Evolutionary conservation across 257 asterid species (phyloP).

Genomic region (Eucommia ulmoides): DNA sequence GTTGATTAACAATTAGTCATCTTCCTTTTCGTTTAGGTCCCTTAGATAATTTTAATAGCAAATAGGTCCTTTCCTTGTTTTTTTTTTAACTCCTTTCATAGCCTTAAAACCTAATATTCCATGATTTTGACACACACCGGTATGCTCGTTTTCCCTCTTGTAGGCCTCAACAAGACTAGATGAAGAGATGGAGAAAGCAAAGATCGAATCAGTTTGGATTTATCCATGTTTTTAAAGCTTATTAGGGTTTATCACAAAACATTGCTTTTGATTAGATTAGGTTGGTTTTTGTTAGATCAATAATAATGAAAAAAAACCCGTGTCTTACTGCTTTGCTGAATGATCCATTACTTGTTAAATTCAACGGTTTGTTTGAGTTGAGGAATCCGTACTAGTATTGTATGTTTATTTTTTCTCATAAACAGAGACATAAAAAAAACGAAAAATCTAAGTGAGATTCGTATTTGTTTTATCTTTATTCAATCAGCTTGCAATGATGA

Average conservation of each 20-base stretch:
- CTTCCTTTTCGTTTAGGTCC: neutral
- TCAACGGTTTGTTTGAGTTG: too few species aligned
- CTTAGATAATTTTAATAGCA: neutral
- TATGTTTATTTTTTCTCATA: too few species aligned
- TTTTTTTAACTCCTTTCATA: neutral
- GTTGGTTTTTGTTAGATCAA: too few species aligned
- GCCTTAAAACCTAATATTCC: slow-evolving; percentile 14
- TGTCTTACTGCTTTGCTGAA: too few species aligned
- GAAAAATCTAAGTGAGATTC: too few species aligned
- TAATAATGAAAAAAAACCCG: too few species aligned
- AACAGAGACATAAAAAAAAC: too few species aligned
- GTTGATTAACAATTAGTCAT: neutral
- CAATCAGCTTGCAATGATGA: slow-evolving; percentile 84
- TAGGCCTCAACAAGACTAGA: slow-evolving; percentile 80
- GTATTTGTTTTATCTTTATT: slow-evolving; percentile 25
- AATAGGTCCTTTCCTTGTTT: neutral
- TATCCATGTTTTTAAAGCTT: slow-evolving; percentile 19
- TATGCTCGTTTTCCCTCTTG: slow-evolving; percentile 53
- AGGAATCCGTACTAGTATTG: too few species aligned
- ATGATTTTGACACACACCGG: slow-evolving; percentile 26
- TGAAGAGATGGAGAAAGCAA: slow-evolving; percentile 66
- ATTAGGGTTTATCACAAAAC: neutral
- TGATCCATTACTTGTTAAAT: too few species aligned
- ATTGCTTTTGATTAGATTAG: slow-evolving; percentile 4
- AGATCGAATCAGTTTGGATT: slow-evolving; percentile 31